A percentile compares a stretch with the other conserved stretches of the same genome.
Conservation (phyloP, 2,329 filamentous ascomycete genomes). For the Claviceps humidiphila region DNA sequence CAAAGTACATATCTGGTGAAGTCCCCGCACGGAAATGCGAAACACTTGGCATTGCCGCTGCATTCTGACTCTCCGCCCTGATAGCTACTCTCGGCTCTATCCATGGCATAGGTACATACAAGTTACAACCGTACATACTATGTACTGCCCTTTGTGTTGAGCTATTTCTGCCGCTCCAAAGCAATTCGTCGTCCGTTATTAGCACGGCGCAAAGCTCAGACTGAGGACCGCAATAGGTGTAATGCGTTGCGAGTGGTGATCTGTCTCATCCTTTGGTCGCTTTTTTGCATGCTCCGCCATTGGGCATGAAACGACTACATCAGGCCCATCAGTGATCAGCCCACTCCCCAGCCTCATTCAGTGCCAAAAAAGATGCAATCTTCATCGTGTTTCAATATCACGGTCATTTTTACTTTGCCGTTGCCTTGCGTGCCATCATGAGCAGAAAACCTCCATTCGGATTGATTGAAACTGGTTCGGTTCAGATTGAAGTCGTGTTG, state of each 20-base stretch:
- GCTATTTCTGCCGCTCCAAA: background rate
- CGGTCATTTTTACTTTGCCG: background rate
- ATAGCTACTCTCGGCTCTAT: background rate
- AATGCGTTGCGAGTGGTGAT: too few relatives aligned
- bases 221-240: too few relatives aligned
- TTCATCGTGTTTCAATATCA: background rate
- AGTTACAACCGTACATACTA: too few relatives aligned
- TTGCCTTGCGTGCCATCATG: background rate
- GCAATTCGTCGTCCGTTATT: background rate
- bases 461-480: background rate
- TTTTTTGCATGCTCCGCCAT: background rate
- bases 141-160: background rate
- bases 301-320: background rate
- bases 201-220: too few relatives aligned
- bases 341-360: background rate
- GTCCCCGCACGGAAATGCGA: background rate
- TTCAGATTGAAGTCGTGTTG: background rate
- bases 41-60: background rate
- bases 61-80: background rate
- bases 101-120: too few relatives aligned
- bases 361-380: too few relatives aligned
- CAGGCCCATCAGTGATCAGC: background rate
- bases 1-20: too few relatives aligned
- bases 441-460: background rate
- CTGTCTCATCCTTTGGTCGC: background rate